Base-by-base conservation (phyloP, 331 rosid genomes). In the Spiraea crenata region DNA sequence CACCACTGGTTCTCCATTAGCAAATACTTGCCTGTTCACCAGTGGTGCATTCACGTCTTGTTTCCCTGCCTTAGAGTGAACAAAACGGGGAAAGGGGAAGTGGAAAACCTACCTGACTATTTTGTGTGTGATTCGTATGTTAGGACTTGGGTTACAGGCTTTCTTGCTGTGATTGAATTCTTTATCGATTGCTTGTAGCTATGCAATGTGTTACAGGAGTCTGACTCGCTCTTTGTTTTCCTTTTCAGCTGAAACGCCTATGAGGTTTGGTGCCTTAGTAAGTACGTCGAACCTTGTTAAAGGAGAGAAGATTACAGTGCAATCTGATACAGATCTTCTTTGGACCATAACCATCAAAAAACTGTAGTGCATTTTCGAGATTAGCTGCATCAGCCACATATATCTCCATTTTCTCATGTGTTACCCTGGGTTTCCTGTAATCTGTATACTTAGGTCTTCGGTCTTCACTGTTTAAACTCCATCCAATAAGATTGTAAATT, bases 271-370 rank as follows among this genome's bases (percentile, higher is more conserved):
- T n/a, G 93, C 97, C 57, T 74, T 95, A 42, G 10, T 95, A 48
- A 91, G 99, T 78, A 91, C 99, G 59, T 91, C 97, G 65, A 95
- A 95, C 78, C 71, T 89, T n/a, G 93, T 86, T 41, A 71, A 82
- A 67, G 95, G 69, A 48, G 99, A 89, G 56, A 82, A 79, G 74
- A 79, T 91, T 42, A 85, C 91, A 37, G 97, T 91, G 63, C 87
- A 74, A 73, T 95, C 99, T 31, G 97, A 89, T 80, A 57, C 99
- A 11, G 96, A 95, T 87, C 97, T 95, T 72, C 91, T 95, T 14
- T 95, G 97, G 99, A 95, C 99, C 38, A 83, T 89, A 69, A 87
- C 93, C 54, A 76, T 91, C 65, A 86, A 91, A 84, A 84, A 77
- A 78, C 77, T 14, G 13, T 81, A 58, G 66, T 9, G 25, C 3